These are phyloP conservation scores for Claviceps pazoutovae DNA, from an alignment of 2,329 filamentous ascomycete species.

Conservation along the genomic window DNA sequence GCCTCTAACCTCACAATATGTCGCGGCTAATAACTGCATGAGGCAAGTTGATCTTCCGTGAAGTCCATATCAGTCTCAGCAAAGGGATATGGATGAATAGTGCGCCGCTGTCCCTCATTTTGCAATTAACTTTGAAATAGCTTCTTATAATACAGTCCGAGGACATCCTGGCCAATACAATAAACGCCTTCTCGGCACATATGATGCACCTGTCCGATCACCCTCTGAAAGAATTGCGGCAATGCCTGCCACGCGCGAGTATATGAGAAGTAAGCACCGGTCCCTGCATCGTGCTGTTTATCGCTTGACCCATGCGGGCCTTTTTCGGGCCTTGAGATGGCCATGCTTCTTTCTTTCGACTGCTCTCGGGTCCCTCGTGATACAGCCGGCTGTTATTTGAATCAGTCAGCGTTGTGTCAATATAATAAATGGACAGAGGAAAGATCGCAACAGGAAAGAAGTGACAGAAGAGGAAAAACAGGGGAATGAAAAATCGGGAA, in stretches of 20 bases:
- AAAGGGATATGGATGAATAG: neutral
- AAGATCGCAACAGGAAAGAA: neutral
- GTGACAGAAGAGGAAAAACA: neutral
- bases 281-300: conserved; percentile 16
- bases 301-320: conserved; percentile 92
- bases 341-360: conserved; percentile 98
- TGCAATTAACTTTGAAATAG: neutral
- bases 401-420: too few species aligned
- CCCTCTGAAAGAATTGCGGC: neutral
- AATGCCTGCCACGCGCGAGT: neutral
- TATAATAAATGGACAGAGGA: too few species aligned
- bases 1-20: neutral
- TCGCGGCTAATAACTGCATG: neutral
- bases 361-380: conserved; percentile 78
- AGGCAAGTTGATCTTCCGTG: neutral
- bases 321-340: conserved; percentile 93
- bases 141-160: conserved; percentile 2
- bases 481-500: neutral
- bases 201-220: neutral
- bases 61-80: neutral
- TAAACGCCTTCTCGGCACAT: neutral
- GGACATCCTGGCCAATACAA: neutral
- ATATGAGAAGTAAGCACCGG: neutral
- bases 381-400: conserved; percentile 57
- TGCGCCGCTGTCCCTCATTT: neutral